Percentiles rank a stretch among this genome's conserved stretches.
Conservation (phyloP, 140 eudicot genomes). For the Senecio squalidus region DNA sequence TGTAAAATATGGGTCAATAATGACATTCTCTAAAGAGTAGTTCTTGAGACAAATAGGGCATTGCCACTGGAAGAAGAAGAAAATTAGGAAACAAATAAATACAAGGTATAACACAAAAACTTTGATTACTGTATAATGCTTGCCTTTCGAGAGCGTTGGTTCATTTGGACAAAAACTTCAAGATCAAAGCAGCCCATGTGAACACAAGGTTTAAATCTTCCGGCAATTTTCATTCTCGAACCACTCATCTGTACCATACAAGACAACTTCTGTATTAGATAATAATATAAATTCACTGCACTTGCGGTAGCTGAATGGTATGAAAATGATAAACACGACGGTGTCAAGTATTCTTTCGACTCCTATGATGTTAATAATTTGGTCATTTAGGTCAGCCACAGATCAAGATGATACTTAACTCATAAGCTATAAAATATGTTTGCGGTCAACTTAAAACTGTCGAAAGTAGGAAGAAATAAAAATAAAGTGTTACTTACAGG, state of each 20-base stretch:
- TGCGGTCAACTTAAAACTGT: too few relatives aligned
- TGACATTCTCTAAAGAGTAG: conserved; percentile 66
- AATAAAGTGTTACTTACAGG: conserved; percentile 63
- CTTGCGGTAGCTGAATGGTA: too few relatives aligned
- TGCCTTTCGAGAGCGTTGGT: conserved; percentile 86
- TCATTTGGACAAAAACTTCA: conserved; percentile 75
- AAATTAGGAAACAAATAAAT: background rate
- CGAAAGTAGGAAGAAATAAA: too few relatives aligned
- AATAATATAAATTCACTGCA: too few relatives aligned
- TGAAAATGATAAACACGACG: too few relatives aligned
- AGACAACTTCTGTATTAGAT: background rate
- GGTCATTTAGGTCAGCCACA: too few relatives aligned
- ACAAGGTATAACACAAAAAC: background rate
- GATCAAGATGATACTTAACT: too few relatives aligned
- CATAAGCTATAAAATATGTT: too few relatives aligned
- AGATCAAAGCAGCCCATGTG: conserved; percentile 96
- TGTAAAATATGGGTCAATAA: conserved; percentile 77
- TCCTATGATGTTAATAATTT: too few relatives aligned
- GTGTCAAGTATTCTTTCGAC: too few relatives aligned
- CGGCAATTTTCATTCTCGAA: conserved; percentile 75
- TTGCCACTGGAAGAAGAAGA: conserved; percentile 63
- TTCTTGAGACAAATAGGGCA: conserved; percentile 89
- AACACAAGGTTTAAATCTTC: conserved; percentile 75
- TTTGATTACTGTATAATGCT: conserved; percentile 6
- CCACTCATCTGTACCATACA: conserved; percentile 79